These are phyloP conservation scores for Sonneratia alba DNA, from an alignment of 345 rosid species.

Conservation along the genomic window DNA sequence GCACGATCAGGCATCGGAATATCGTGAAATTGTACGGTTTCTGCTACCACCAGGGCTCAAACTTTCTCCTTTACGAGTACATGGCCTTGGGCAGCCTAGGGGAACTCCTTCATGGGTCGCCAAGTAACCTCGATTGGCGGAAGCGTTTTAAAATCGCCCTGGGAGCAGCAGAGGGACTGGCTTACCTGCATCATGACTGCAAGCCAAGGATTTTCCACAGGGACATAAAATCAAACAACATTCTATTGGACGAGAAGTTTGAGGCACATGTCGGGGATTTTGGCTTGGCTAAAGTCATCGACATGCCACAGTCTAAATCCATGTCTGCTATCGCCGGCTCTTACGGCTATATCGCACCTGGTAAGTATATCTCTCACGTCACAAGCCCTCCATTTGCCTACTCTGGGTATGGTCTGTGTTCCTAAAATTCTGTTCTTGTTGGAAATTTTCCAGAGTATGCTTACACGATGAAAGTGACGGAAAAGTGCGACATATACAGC, in stretches of 20 bases:
- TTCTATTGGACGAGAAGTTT: constrained; percentile 62
- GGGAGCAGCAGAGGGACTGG: constrained; percentile 75
- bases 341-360: constrained; percentile 96
- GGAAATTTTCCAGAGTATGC: constrained; percentile 53
- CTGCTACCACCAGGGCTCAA: constrained; percentile 76
- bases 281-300: constrained; percentile 83
- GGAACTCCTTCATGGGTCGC: constrained; percentile 52
- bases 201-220: constrained; percentile 86
- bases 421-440: background rate
- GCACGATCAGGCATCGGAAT: constrained; percentile 79
- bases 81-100: constrained; percentile 60
- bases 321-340: constrained; percentile 97
- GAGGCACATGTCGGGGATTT: constrained; percentile 96
- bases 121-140: constrained; percentile 56
- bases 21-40: constrained; percentile 85
- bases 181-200: constrained; percentile 87
- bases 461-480: constrained; percentile 89
- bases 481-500: constrained; percentile 88
- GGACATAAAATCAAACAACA: constrained; percentile 77
- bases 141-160: constrained; percentile 69
- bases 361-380: constrained; percentile 16
- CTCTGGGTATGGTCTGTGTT: background rate
- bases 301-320: constrained; percentile 82
- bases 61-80: constrained; percentile 71
- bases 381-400: background rate